Base-by-base conservation (phyloP, 2,329 filamentous ascomycete genomes). In the Zasmidium citrigriseum region DNA sequence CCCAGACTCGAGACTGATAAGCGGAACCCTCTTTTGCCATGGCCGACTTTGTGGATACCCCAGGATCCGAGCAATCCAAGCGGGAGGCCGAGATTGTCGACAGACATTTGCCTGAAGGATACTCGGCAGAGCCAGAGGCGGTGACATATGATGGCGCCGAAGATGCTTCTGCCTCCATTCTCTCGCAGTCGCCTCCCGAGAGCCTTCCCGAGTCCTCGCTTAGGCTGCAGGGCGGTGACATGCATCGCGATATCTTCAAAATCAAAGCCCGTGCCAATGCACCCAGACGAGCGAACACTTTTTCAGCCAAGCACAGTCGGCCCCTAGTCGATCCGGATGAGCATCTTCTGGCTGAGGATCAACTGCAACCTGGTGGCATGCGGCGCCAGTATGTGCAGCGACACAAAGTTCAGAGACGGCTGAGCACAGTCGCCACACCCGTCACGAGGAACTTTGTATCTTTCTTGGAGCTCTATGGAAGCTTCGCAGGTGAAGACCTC, bases 231-330 rank as follows among this genome's bases (percentile, higher is more conserved):
- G 89, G 89, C 52, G 89, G 89, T 44, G 89, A 93, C 67, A 88
- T 93, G 21, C 89, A 92, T 70, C 86, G 89, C 29, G 88, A 90
- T 67, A 82, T 93, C 29, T 93, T 89, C 81, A 89, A 85, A 70
- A 86, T 91, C 66, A 85, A 87, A 61, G 85, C 86, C 16, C 80
- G 85, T 41, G 76, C 72, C 72, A 82, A 68, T 67, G 70, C 73
- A 41, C 72, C 75, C 12, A 73, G 72, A 56, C 83, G 89, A 61
- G 80, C 89, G 16, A 82, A 83, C 54, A 91, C 88, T 0, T 91
- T 91, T 67, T 87, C 89, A 44, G 65, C 50, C 77, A 84, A 54
- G 18, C 34, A 53, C 34, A 60, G 61, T 46, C 58, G 54, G 23
- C 56, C 60, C 29, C 46, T 64, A 44, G 38, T 58, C 24, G 23